Evolutionary conservation across 306 rosid genomes (phyloP).

Genomic region (Corylus americana): DNA sequence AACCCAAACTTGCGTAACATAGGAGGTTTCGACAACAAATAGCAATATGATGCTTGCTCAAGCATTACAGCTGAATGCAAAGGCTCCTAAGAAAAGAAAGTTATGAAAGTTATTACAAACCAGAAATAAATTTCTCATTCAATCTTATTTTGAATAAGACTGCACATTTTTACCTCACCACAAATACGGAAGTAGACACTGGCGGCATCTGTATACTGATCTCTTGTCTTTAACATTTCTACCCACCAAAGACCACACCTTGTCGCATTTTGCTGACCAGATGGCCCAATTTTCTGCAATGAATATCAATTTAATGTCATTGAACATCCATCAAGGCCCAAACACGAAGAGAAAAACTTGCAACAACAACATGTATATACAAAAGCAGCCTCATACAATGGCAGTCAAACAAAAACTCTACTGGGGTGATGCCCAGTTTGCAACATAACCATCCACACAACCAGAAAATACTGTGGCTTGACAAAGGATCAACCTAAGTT

Average conservation of each 20-base stretch:
- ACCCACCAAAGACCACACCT: constrained; percentile 97
- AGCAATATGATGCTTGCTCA: constrained; percentile 98
- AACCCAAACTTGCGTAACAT: constrained; percentile 94
- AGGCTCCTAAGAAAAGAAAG: constrained; percentile 61
- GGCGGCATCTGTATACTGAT: constrained; percentile 88
- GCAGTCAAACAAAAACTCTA: background rate
- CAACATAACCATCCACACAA: background rate
- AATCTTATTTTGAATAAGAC: background rate
- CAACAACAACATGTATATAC: background rate
- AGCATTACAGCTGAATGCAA: constrained; percentile 96
- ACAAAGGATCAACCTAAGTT: background rate
- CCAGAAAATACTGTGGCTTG: background rate
- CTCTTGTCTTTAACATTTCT: constrained; percentile 89
- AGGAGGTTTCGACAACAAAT: constrained; percentile 84
- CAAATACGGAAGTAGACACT: constrained; percentile 88
- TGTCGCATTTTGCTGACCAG: constrained; percentile 82
- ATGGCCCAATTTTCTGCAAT: constrained; percentile 77
- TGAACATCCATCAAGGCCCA: constrained; percentile 4
- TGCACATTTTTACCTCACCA: constrained; percentile 68
- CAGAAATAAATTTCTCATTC: constrained; percentile 28
- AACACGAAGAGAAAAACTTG: background rate
- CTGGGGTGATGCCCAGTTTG: background rate
- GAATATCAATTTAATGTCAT: constrained; percentile 28
- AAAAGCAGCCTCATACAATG: background rate
- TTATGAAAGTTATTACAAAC: constrained; percentile 40